These are phyloP conservation scores for Penicillium longicatenatum DNA, from an alignment of 495 filamentous ascomycete genomes.

Conservation along the genomic window DNA sequence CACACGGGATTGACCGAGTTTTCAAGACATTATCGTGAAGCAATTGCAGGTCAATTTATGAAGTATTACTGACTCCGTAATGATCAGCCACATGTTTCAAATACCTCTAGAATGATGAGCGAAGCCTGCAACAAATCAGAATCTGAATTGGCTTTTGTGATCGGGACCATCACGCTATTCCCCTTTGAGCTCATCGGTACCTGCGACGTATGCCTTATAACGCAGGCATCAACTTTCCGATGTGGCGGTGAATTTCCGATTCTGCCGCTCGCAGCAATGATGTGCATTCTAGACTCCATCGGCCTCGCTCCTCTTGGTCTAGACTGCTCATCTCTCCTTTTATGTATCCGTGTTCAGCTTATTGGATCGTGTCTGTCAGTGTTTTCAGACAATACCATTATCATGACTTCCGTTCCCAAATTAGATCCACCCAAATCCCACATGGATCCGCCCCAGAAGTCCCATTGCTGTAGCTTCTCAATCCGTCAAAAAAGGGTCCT, in stretches of 20 bases:
- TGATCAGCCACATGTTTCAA: background rate
- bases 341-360: background rate
- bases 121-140: background rate
- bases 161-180: background rate
- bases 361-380: background rate
- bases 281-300: background rate
- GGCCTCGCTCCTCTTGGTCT: background rate
- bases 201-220: background rate
- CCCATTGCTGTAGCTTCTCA: conserved; percentile 36
- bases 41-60: background rate
- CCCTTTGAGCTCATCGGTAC: background rate
- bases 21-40: background rate
- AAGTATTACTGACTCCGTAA: background rate
- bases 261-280: background rate
- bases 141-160: background rate
- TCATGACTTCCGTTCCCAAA: background rate
- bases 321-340: background rate
- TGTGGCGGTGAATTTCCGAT: background rate
- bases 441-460: conserved; percentile 33
- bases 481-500: conserved; percentile 60
- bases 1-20: background rate
- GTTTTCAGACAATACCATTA: background rate
- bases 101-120: background rate
- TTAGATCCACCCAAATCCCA: conserved; percentile 41
- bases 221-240: background rate